phyloP scores from a whole-genome alignment of 2,329 filamentous ascomycete species.

The Apiospora marii region DNA sequence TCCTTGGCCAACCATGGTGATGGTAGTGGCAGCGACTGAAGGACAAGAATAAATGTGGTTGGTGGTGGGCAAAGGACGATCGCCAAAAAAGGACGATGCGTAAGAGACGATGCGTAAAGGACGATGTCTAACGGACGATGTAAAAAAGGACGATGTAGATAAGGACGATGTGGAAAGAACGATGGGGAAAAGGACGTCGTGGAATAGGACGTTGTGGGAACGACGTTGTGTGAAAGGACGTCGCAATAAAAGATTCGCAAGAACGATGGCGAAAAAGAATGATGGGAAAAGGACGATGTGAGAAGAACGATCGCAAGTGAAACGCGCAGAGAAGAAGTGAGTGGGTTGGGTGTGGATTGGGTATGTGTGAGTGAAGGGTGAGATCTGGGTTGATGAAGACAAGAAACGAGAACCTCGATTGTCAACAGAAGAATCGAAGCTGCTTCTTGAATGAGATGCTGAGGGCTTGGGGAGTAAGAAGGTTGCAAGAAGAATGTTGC shows the following conservation, averaged over 20 bases:
- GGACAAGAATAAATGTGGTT: background rate
- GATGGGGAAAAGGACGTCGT: too few species aligned
- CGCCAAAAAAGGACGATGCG: background rate
- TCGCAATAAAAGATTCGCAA: too few species aligned
- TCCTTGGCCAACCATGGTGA: background rate
- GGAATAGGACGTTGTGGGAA: background rate
- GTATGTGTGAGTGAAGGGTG: background rate
- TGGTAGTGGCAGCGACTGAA: background rate
- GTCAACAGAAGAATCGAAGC: background rate
- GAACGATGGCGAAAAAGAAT: background rate
- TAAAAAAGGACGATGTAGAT: background rate
- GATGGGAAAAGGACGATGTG: background rate
- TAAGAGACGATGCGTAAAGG: background rate
- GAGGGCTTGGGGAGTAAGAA: background rate
- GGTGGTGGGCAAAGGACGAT: background rate
- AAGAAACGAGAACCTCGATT: background rate
- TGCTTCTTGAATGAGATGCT: background rate
- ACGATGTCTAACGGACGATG: too few species aligned
- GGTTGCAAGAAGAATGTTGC: background rate
- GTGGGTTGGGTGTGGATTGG: background rate
- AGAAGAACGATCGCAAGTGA: too few species aligned
- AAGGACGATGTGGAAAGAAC: background rate
- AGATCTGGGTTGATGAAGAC: background rate
- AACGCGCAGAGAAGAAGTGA: background rate
- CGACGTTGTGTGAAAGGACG: background rate